Percentiles rank a stretch among this genome's conserved stretches.
These are phyloP conservation scores for Boletus patriciae DNA, from an alignment of 768 basidiomycete genomes.

Conservation along the genomic window DNA sequence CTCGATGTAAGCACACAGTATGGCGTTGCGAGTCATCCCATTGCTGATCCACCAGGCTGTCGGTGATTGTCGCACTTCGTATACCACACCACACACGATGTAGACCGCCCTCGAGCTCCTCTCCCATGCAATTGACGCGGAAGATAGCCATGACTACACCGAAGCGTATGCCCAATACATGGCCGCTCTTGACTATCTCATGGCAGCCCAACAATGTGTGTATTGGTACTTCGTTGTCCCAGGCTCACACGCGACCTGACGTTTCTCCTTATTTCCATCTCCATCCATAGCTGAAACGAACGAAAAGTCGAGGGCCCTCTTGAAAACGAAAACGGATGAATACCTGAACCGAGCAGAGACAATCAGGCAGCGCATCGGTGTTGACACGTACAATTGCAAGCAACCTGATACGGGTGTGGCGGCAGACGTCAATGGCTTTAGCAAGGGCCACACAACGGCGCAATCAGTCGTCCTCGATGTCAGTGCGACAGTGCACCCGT, in stretches of 20 bases:
- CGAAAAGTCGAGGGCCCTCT: slow-evolving; percentile 18
- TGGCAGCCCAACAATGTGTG: slow-evolving; percentile 88
- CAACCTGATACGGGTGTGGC: background rate
- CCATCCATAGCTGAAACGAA: slow-evolving; percentile 15
- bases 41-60: background rate
- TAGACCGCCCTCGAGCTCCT: slow-evolving; percentile 85
- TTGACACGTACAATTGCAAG: background rate
- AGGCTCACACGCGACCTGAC: background rate
- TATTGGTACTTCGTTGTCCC: background rate
- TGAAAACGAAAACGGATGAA: slow-evolving; percentile 20
- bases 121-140: slow-evolving; percentile 85
- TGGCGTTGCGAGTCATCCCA: background rate
- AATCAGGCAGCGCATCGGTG: background rate
- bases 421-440: background rate
- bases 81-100: background rate
- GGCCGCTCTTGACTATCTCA: slow-evolving; percentile 95
- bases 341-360: slow-evolving; percentile 20
- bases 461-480: slow-evolving; percentile 19
- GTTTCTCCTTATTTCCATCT: too few species aligned
- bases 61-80: background rate
- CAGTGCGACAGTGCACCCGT: background rate
- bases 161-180: slow-evolving; percentile 92
- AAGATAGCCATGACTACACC: slow-evolving; percentile 84
- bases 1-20: slow-evolving; percentile 10
- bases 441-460: background rate